Evolutionary conservation across 768 basidiomycete genomes (phyloP).

Genomic region (Lactifluus subvellereus): DNA sequence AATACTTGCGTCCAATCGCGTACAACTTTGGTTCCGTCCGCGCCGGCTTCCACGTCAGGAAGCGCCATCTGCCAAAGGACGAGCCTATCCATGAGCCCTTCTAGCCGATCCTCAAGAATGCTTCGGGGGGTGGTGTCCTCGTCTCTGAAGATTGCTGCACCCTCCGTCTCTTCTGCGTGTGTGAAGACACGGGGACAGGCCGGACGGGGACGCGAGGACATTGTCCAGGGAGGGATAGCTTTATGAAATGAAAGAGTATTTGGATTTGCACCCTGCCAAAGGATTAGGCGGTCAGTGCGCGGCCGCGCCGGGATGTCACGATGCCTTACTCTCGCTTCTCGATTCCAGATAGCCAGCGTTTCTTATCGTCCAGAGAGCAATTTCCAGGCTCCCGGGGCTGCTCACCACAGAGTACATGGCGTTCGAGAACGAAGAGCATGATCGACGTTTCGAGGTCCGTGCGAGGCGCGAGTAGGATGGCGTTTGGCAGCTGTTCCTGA

Average conservation of each 20-base stretch:
- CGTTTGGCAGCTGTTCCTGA: slow-evolving; percentile 41
- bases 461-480: slow-evolving; percentile 8
- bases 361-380: slow-evolving; percentile 30
- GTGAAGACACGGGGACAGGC: slow-evolving; percentile 17
- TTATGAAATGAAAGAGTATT: slow-evolving; percentile 61
- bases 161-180: slow-evolving; percentile 19
- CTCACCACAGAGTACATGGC: slow-evolving; percentile 9
- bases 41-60: slow-evolving; percentile 32
- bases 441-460: slow-evolving; percentile 31
- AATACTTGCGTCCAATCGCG: slow-evolving; percentile 73
- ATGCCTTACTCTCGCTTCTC: slow-evolving; percentile 40
- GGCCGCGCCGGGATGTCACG: slow-evolving; percentile 15
- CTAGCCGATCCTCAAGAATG: slow-evolving; percentile 54
- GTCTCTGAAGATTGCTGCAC: slow-evolving; percentile 25
- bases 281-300: background rate
- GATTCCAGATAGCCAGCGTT: slow-evolving; percentile 29
- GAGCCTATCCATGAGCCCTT: slow-evolving; percentile 64
- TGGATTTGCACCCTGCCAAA: slow-evolving; percentile 63
- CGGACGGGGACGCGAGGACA: slow-evolving; percentile 27
- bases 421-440: slow-evolving; percentile 18
- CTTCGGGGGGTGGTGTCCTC: slow-evolving; percentile 19
- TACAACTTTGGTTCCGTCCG: slow-evolving; percentile 19
- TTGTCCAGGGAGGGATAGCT: slow-evolving; percentile 54
- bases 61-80: slow-evolving; percentile 65
- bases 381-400: slow-evolving; percentile 21